Percentiles rank a stretch among this genome's conserved stretches.
phyloP scores from a whole-genome alignment of 2,329 filamentous ascomycete genomes.

The Diaporthe sp. region DNA sequence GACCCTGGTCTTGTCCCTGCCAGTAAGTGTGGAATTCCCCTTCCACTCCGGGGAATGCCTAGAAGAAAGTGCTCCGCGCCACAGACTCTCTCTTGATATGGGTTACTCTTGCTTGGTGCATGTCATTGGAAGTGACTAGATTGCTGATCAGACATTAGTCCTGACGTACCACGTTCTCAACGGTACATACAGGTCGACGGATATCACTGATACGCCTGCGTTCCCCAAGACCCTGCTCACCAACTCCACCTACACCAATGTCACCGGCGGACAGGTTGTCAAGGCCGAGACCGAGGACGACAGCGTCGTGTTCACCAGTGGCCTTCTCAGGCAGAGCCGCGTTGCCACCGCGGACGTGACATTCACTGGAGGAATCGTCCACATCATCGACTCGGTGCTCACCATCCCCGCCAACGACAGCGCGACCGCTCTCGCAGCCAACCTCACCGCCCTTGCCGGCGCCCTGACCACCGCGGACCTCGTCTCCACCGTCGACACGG shows the following conservation, averaged over 20 bases:
- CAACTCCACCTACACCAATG: constrained; percentile 66
- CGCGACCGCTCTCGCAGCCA: constrained; percentile 56
- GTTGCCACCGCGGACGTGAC: constrained; percentile 65
- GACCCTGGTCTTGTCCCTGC: constrained; percentile 52
- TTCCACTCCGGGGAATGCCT: neutral
- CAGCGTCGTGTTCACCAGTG: constrained; percentile 65
- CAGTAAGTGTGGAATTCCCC: neutral
- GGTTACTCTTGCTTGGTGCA: neutral
- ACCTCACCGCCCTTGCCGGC: constrained; percentile 61
- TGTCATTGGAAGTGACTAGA: no score
- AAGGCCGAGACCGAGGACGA: constrained; percentile 57
- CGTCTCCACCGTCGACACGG: constrained; percentile 55
- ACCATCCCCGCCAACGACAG: constrained; percentile 60
- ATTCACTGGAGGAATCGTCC: constrained; percentile 69
- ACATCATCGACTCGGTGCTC: constrained; percentile 65
- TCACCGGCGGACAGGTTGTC: constrained; percentile 72
- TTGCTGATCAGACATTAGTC: constrained; percentile 47
- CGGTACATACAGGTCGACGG: constrained; percentile 58
- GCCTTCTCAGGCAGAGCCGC: constrained; percentile 62
- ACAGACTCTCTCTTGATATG: no score
- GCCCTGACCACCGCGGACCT: constrained; percentile 61
- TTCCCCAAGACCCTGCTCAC: constrained; percentile 61
- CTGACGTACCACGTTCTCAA: constrained; percentile 72
- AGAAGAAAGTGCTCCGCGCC: neutral
- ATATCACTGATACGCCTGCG: constrained; percentile 48